A percentile compares a stretch with the other conserved stretches of the same genome.
Evolutionary conservation across 805 yeast genomes (phyloP).

Genomic region (Yamadazyma laniorum): DNA sequence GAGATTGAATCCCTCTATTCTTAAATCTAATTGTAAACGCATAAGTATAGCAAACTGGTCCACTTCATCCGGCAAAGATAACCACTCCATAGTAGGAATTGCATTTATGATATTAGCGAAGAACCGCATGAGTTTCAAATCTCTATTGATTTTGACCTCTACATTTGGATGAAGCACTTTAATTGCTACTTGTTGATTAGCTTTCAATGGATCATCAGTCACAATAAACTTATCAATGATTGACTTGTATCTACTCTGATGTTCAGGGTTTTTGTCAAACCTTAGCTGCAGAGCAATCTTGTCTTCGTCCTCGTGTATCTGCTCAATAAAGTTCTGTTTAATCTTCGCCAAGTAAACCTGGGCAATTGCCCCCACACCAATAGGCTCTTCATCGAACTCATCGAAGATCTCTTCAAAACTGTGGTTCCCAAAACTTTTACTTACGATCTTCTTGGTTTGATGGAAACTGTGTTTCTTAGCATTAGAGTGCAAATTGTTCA

Average conservation of each 20-base stretch:
- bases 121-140: slow-evolving; percentile 76
- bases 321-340: slow-evolving; percentile 42
- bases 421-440: slow-evolving; percentile 51
- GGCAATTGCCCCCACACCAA: slow-evolving; percentile 98
- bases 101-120: slow-evolving; percentile 69
- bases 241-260: slow-evolving; percentile 11
- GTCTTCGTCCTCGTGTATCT: slow-evolving; percentile 30
- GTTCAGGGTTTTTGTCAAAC: slow-evolving; percentile 14
- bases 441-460: slow-evolving; percentile 58
- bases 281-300: slow-evolving; percentile 15
- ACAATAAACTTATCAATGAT: slow-evolving; percentile 34
- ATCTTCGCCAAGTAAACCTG: slow-evolving; percentile 84
- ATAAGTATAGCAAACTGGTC: slow-evolving; percentile 81
- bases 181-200: slow-evolving; percentile 71
- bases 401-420: slow-evolving; percentile 76
- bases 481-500: slow-evolving; percentile 77
- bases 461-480: slow-evolving; percentile 69
- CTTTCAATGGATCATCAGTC: slow-evolving; percentile 34
- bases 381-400: slow-evolving; percentile 68
- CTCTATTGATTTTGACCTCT: slow-evolving; percentile 68
- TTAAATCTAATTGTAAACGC: slow-evolving; percentile 83
- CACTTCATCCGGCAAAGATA: slow-evolving; percentile 91
- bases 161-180: slow-evolving; percentile 92
- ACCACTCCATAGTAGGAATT: slow-evolving; percentile 97
- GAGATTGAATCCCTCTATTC: slow-evolving; percentile 86